A percentile compares a stretch with the other conserved stretches of the same genome.
Evolutionary conservation across 371 early-diverging fungal genomes (phyloP).

Genomic region (Mortierella sp.): DNA sequence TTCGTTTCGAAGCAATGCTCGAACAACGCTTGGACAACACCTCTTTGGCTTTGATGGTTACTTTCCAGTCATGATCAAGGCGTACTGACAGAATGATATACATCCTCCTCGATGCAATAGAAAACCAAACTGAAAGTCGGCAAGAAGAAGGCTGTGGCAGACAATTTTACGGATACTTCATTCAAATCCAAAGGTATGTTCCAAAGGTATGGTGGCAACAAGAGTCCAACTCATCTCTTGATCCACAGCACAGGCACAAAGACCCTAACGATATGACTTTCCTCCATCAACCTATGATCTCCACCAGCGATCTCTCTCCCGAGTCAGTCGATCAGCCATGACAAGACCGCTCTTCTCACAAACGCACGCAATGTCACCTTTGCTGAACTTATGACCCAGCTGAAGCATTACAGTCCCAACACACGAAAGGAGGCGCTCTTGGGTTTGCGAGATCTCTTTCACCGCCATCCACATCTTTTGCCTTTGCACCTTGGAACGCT

Average conservation of each 20-base stretch:
- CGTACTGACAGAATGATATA: background rate
- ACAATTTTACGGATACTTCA: conserved; percentile 85
- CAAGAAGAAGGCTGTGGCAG: conserved; percentile 82
- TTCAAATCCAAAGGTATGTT: conserved; percentile 80
- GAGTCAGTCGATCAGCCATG: conserved; percentile 78
- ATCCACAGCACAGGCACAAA: no score
- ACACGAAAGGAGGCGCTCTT: conserved; percentile 80
- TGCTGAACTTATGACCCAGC: conserved; percentile 75
- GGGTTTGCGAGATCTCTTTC: conserved; percentile 76
- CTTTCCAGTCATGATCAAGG: no score
- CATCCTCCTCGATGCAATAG: conserved; percentile 50
- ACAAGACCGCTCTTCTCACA: conserved; percentile 76
- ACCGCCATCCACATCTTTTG: conserved; percentile 64
- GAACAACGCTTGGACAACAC: no score
- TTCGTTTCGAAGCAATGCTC: no score
- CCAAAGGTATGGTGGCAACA: background rate
- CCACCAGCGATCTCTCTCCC: conserved; percentile 77
- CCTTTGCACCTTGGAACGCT: conserved; percentile 72
- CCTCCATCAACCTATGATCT: background rate
- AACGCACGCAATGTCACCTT: conserved; percentile 80
- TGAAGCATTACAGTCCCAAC: conserved; percentile 82
- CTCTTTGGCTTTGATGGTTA: no score
- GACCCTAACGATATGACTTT: no score
- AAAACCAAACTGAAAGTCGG: conserved; percentile 95
- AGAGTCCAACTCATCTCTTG: conserved; percentile 1